Evolutionary conservation across 495 filamentous ascomycete genomes (phyloP).

Genomic region (Terfezia boudieri): DNA sequence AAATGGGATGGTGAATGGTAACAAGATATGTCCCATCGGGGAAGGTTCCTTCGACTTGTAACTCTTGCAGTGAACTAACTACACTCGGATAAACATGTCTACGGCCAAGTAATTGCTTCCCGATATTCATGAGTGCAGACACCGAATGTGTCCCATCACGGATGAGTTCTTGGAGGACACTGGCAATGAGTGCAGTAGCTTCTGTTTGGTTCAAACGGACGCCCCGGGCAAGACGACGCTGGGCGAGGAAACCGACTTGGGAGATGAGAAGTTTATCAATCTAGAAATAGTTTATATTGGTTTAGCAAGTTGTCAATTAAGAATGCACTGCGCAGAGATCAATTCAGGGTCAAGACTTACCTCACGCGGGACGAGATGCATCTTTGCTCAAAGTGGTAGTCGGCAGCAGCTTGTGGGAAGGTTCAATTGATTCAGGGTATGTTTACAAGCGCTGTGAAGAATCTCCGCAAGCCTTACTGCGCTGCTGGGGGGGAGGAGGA

Average conservation of each 20-base stretch:
- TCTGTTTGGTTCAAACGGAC: constrained; percentile 81
- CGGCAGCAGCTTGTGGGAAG: too few species aligned
- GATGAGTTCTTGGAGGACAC: constrained; percentile 37
- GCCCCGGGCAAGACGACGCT: constrained; percentile 70
- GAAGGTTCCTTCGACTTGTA: constrained; percentile 92
- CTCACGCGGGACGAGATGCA: constrained; percentile 79
- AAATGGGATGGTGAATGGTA: constrained; percentile 79
- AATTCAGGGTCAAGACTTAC: constrained; percentile 26
- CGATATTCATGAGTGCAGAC: constrained; percentile 77
- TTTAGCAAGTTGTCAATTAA: neutral
- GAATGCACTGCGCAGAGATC: neutral
- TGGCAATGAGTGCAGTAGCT: constrained; percentile 31
- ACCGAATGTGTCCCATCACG: constrained; percentile 90
- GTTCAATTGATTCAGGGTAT: too few species aligned
- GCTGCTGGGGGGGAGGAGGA: too few species aligned
- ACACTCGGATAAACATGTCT: constrained; percentile 82
- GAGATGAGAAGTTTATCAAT: constrained; percentile 92
- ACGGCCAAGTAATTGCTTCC: constrained; percentile 78
- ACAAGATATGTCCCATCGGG: constrained; percentile 79
- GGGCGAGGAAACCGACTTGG: constrained; percentile 70
- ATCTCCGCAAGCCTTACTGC: too few species aligned
- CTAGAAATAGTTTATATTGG: constrained; percentile 24
- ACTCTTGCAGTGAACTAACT: constrained; percentile 46
- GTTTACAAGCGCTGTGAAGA: too few species aligned
- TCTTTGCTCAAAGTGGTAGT: constrained; percentile 14